Evolutionary conservation across 306 rosid species (phyloP).

Genomic region (Quercus variabilis): DNA sequence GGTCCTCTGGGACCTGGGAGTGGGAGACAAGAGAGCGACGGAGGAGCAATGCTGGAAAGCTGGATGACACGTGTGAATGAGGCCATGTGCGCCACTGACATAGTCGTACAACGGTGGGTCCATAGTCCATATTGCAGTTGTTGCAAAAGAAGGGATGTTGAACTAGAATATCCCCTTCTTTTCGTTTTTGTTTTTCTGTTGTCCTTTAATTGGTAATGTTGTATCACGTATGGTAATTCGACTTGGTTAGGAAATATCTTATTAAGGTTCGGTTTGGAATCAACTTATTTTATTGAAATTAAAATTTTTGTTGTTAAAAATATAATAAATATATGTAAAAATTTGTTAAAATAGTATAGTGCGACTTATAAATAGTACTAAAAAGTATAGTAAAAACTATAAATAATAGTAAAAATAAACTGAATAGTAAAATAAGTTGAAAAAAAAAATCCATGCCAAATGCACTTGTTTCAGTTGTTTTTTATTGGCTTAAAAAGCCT

Average conservation of each 20-base stretch:
- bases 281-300: too few relatives aligned
- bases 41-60: slow-evolving; percentile 1
- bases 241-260: too few relatives aligned
- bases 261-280: too few relatives aligned
- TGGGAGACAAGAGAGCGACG: slow-evolving; percentile 14
- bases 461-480: too few relatives aligned
- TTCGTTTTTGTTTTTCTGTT: neutral
- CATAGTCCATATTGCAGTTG: slow-evolving; percentile 24
- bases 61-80: slow-evolving; percentile 29
- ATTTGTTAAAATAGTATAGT: too few relatives aligned
- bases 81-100: slow-evolving; percentile 32
- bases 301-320: too few relatives aligned
- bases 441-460: too few relatives aligned
- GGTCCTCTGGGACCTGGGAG: neutral
- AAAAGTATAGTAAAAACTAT: rapidly evolving
- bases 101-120: slow-evolving; percentile 9
- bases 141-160: slow-evolving; percentile 24
- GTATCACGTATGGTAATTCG: too few relatives aligned
- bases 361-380: rapidly evolving
- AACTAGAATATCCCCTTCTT: slow-evolving; percentile 9
- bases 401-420: too few relatives aligned
- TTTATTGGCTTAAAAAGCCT: too few relatives aligned
- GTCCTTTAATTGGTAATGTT: slow-evolving; percentile 1
- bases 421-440: too few relatives aligned
- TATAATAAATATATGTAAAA: too few relatives aligned